Conservation (phyloP, 2,329 filamentous ascomycete genomes). For the Colletotrichum higginsianum region DNA sequence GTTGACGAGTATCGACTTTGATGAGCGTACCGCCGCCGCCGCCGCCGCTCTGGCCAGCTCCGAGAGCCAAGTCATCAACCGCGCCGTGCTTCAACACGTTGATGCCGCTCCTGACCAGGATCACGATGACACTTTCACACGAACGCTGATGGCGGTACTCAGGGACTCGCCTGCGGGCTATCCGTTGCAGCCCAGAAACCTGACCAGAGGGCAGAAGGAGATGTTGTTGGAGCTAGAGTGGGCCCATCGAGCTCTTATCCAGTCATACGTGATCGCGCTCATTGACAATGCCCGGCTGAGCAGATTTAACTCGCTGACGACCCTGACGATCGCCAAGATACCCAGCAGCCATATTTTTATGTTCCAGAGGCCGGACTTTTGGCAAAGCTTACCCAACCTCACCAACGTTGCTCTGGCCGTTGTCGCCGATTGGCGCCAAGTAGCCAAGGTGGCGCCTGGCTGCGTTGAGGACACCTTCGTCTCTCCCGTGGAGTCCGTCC, state of each 20-base stretch:
- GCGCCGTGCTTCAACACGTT: neutral
- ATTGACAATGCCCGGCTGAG: slow-evolving; percentile 67
- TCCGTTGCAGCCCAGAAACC: slow-evolving; percentile 65
- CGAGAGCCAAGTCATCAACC: slow-evolving; percentile 40
- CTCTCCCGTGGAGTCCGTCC: slow-evolving; percentile 66
- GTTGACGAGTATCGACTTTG: slow-evolving; percentile 51
- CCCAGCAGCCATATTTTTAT: slow-evolving; percentile 72
- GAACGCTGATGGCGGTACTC: slow-evolving; percentile 11
- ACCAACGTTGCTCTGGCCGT: slow-evolving; percentile 71
- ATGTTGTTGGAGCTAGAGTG: slow-evolving; percentile 79
- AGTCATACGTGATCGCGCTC: slow-evolving; percentile 76
- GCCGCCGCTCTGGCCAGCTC: neutral
- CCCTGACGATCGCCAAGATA: slow-evolving; percentile 74
- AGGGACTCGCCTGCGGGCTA: slow-evolving; percentile 45
- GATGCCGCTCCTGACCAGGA: neutral
- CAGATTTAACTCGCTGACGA: slow-evolving; percentile 69
- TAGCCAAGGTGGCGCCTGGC: slow-evolving; percentile 67
- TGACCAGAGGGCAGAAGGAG: slow-evolving; percentile 76
- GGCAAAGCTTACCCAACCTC: slow-evolving; percentile 70
- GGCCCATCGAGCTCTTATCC: slow-evolving; percentile 78
- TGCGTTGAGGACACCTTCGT: slow-evolving; percentile 64
- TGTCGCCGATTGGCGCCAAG: slow-evolving; percentile 76
- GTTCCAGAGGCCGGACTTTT: slow-evolving; percentile 72
- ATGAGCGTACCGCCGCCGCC: slow-evolving; percentile 47
- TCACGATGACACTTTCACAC: slow-evolving; percentile 41